Percentiles rank a stretch among this genome's conserved stretches.
Conservation (phyloP, 768 basidiomycete species). For the Royoungia palumana region DNA sequence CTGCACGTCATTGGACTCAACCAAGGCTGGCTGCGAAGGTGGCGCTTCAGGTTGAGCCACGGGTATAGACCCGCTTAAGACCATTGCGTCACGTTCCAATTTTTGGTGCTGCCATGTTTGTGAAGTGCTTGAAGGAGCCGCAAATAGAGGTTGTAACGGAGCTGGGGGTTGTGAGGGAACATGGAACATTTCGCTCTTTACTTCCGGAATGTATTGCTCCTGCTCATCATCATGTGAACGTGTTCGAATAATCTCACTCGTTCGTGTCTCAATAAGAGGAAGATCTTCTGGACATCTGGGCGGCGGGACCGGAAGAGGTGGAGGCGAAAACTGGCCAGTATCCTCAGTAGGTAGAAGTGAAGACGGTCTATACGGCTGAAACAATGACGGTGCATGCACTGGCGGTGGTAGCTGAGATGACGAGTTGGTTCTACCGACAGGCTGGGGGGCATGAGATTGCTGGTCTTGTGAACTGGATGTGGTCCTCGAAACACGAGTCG, state of each 20-base stretch:
- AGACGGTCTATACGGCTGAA: slow-evolving; percentile 23
- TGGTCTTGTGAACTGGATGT: slow-evolving; percentile 23
- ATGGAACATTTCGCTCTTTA: slow-evolving; percentile 27
- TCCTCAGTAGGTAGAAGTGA: slow-evolving; percentile 17
- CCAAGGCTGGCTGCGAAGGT: neutral
- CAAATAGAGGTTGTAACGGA: neutral
- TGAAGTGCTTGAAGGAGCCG: neutral
- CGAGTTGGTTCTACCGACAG: slow-evolving; percentile 7
- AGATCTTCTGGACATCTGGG: slow-evolving; percentile 25
- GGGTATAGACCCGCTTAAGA: neutral
- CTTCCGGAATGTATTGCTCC: slow-evolving; percentile 8
- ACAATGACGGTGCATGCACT: slow-evolving; percentile 21
- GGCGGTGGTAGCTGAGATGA: slow-evolving; percentile 15
- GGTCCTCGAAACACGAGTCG: slow-evolving; percentile 24
- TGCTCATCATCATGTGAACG: slow-evolving; percentile 12
- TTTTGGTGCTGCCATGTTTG: slow-evolving; percentile 8
- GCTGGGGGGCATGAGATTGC: slow-evolving; percentile 11
- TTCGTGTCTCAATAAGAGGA: slow-evolving; percentile 20
- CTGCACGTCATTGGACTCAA: slow-evolving; percentile 7
- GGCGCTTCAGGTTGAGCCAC: slow-evolving; percentile 6
- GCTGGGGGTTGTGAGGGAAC: slow-evolving; percentile 7
- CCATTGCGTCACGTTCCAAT: neutral
- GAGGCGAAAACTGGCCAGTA: slow-evolving; percentile 24
- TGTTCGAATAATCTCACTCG: slow-evolving; percentile 24
- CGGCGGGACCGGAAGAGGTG: slow-evolving; percentile 29